These are phyloP conservation scores for Aureobasidium pullulans DNA, from an alignment of 2,329 filamentous ascomycete genomes.

Conservation along the genomic window DNA sequence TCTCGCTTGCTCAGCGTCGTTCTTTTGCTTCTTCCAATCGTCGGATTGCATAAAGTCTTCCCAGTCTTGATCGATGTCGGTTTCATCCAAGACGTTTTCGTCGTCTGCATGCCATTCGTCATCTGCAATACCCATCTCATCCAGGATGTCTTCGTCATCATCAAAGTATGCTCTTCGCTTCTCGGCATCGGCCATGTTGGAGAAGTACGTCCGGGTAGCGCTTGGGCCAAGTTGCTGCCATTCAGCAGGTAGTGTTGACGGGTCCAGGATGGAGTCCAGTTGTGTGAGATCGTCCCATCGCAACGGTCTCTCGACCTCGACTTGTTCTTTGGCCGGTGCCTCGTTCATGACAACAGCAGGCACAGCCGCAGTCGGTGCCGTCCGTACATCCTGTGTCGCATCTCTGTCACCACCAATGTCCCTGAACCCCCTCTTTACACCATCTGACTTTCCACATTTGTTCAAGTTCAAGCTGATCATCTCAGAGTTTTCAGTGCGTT, in stretches of 20 bases:
- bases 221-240: background rate
- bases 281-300: constrained; percentile 16
- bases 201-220: background rate
- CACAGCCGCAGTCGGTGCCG: background rate
- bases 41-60: constrained; percentile 5
- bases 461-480: constrained; percentile 15
- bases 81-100: background rate
- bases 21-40: constrained; percentile 4
- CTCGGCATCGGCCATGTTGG: background rate
- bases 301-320: constrained; percentile 3
- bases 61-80: constrained; percentile 10
- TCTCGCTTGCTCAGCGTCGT: background rate
- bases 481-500: constrained; percentile 15
- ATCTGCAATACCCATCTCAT: constrained; percentile 5
- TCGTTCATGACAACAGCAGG: background rate
- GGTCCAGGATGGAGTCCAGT: background rate
- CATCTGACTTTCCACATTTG: background rate
- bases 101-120: constrained; percentile 10
- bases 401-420: constrained; percentile 7
- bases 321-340: background rate
- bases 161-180: background rate
- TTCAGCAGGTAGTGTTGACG: constrained; percentile 4
- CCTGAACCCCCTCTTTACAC: constrained; percentile 13
- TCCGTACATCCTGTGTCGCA: background rate
- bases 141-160: constrained; percentile 9